Evolutionary conservation across 345 rosid species (phyloP).

Genomic region (Camelina laxa): DNA sequence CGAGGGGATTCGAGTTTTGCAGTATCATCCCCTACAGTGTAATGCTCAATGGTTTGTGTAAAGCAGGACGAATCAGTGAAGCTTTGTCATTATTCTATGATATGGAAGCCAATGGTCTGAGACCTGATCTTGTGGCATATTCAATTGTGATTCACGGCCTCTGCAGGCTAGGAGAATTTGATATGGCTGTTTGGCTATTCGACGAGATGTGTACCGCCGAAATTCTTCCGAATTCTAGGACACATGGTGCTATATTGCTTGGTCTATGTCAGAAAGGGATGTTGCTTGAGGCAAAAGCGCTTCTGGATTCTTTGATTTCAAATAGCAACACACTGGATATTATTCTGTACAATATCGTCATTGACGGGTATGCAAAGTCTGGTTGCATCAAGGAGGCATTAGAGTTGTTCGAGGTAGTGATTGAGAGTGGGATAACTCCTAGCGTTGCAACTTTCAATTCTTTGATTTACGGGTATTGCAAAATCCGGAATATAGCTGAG

Average conservation of each 20-base stretch:
- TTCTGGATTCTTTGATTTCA: conserved; percentile 56
- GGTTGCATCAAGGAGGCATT: conserved; percentile 63
- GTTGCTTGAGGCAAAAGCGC: conserved; percentile 59
- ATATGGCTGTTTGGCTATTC: conserved; percentile 59
- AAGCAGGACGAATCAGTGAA: conserved; percentile 55
- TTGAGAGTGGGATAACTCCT: conserved; percentile 57
- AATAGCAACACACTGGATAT: conserved; percentile 48
- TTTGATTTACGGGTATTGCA: conserved; percentile 67
- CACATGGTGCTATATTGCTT: conserved; percentile 55
- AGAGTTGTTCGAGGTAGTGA: conserved; percentile 47
- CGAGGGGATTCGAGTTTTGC: conserved; percentile 53
- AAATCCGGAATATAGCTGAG: conserved; percentile 45
- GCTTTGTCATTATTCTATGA: conserved; percentile 57
- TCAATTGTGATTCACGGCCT: conserved; percentile 73
- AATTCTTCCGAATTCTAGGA: conserved; percentile 55
- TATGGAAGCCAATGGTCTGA: conserved; percentile 57
- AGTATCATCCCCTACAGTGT: conserved; percentile 57
- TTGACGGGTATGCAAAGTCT: conserved; percentile 64
- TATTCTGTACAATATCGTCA: conserved; percentile 68
- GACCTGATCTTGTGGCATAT: conserved; percentile 65
- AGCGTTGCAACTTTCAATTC: conserved; percentile 68
- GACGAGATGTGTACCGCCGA: conserved; percentile 52
- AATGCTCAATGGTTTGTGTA: conserved; percentile 71
- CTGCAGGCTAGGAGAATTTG: conserved; percentile 71
- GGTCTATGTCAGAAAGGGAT: conserved; percentile 63